Percentiles rank a stretch among this genome's conserved stretches.
phyloP scores from a whole-genome alignment of 352 stramenopile genomes.

The Globisporangium alternatum region DNA sequence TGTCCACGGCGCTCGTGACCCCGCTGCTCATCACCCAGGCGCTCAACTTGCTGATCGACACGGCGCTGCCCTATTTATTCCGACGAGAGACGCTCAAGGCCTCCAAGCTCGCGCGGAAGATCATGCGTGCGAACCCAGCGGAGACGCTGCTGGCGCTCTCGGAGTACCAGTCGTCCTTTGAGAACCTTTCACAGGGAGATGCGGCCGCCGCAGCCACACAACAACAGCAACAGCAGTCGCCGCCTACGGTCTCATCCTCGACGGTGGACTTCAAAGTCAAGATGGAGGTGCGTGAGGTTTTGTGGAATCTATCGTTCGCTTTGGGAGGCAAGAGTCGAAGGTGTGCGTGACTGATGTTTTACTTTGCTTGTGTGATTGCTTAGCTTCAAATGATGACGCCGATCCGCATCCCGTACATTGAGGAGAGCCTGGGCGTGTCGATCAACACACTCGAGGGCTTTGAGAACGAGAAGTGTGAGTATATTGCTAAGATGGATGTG shows the following conservation, averaged over 20 bases:
- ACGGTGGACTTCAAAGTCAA: slow-evolving; percentile 72
- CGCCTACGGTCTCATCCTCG: slow-evolving; percentile 17
- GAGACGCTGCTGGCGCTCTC: slow-evolving; percentile 79
- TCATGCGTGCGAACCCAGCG: slow-evolving; percentile 78
- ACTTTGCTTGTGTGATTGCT: not conserved
- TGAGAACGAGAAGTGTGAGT: slow-evolving; percentile 73
- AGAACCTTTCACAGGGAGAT: slow-evolving; percentile 45
- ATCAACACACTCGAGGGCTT: slow-evolving; percentile 81
- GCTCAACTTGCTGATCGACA: slow-evolving; percentile 84
- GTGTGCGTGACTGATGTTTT: too few species aligned
- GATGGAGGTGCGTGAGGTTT: slow-evolving; percentile 56
- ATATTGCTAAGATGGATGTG: not conserved
- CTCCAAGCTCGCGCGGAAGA: slow-evolving; percentile 75
- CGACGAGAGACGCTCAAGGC: slow-evolving; percentile 59
- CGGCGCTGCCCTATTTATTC: slow-evolving; percentile 63
- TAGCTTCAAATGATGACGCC: slow-evolving; percentile 88
- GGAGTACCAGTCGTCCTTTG: slow-evolving; percentile 81
- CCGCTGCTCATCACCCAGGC: slow-evolving; percentile 83
- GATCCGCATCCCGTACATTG: slow-evolving; percentile 85
- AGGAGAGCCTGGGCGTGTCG: slow-evolving; percentile 64
- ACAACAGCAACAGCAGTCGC: slow-evolving; percentile 13
- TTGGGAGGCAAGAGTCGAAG: not conserved
- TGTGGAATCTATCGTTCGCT: not conserved
- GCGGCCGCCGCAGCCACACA: not conserved
- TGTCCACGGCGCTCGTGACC: slow-evolving; percentile 85